Percentiles rank a stretch among this genome's conserved stretches.
Evolutionary conservation across 1,284 basidiomycete species (phyloP).

Genomic region (Cryptococcus floricola): DNA sequence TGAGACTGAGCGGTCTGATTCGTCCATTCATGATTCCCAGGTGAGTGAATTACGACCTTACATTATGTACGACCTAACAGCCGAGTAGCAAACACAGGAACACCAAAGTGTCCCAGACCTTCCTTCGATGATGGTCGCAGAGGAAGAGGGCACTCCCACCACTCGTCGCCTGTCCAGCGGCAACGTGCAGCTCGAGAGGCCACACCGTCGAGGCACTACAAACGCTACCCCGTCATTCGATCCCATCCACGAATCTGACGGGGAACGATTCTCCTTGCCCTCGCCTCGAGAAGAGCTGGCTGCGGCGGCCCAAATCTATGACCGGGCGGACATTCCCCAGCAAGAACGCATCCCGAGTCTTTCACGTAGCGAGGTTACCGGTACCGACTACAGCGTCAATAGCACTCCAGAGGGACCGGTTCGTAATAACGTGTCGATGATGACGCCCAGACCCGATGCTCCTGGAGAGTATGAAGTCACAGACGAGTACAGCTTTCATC

Average conservation of each 20-base stretch:
- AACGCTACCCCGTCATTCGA: constrained; percentile 3
- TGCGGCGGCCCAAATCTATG: neutral
- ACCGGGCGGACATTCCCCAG: neutral
- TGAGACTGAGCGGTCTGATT: constrained; percentile 18
- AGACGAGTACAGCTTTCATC: constrained; percentile 8
- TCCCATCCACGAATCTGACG: neutral
- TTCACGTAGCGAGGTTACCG: constrained; percentile 38
- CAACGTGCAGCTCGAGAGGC: constrained; percentile 24
- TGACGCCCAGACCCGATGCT: constrained; percentile 11
- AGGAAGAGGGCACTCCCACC: constrained; percentile 21
- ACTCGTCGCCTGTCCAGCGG: constrained; percentile 21
- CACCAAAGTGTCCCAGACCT: constrained; percentile 13
- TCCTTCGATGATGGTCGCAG: constrained; percentile 6
- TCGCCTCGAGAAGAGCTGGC: neutral
- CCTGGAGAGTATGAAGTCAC: constrained; percentile 16
- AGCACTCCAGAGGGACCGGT: constrained; percentile 40
- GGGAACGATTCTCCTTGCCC: neutral
- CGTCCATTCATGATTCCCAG: constrained; percentile 19
- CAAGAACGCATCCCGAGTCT: constrained; percentile 40
- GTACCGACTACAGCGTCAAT: constrained; percentile 31
- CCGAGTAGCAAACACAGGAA: neutral
- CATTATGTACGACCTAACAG: neutral
- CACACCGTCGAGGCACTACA: constrained; percentile 13
- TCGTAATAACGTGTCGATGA: constrained; percentile 15
- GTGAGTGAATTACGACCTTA: constrained; percentile 8